A percentile compares a stretch with the other conserved stretches of the same genome.
These are phyloP conservation scores for Cyclotella choctawhatcheeana DNA, from an alignment of 108 stramenopile species.

Conservation along the genomic window DNA sequence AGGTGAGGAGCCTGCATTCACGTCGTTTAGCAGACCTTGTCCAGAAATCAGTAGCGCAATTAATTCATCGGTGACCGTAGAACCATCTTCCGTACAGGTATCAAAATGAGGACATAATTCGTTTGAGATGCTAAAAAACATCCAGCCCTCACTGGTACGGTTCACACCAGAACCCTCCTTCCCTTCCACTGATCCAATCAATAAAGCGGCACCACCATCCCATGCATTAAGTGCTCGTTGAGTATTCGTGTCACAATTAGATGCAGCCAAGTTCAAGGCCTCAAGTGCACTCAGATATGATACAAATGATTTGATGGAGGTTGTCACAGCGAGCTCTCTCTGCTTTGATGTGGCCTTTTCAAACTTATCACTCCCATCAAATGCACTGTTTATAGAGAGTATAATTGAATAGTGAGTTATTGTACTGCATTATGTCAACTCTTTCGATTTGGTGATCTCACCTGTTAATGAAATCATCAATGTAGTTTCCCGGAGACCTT, in stretches of 20 bases:
- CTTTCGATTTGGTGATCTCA: neutral
- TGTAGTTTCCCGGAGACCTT: constrained; percentile 39
- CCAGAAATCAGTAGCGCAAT: constrained; percentile 54
- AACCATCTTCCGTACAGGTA: constrained; percentile 53
- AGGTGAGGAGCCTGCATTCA: too few species aligned
- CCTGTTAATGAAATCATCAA: constrained; percentile 58
- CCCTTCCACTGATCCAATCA: constrained; percentile 77
- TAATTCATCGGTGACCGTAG: constrained; percentile 55
- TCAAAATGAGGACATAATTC: constrained; percentile 66
- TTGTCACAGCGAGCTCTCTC: constrained; percentile 58
- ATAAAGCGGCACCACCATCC: constrained; percentile 73
- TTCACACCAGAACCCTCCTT: constrained; percentile 30
- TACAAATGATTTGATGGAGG: constrained; percentile 56
- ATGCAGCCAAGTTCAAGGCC: constrained; percentile 61
- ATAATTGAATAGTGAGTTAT: neutral
- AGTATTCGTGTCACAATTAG: constrained; percentile 43
- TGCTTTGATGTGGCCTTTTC: constrained; percentile 54
- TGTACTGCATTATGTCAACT: neutral
- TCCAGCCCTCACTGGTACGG: constrained; percentile 46
- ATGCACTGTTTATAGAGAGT: constrained; percentile 25
- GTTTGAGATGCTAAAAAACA: constrained; percentile 67
- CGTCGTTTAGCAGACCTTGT: constrained; percentile 44
- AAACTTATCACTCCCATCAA: constrained; percentile 30
- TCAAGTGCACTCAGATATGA: constrained; percentile 74
- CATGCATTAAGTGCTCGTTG: constrained; percentile 41